Evolutionary conservation across 23 red algal species (phyloP), one percentile per base, ranked within the genome.

Genomic region (Gracilaria gracilis): DNA sequence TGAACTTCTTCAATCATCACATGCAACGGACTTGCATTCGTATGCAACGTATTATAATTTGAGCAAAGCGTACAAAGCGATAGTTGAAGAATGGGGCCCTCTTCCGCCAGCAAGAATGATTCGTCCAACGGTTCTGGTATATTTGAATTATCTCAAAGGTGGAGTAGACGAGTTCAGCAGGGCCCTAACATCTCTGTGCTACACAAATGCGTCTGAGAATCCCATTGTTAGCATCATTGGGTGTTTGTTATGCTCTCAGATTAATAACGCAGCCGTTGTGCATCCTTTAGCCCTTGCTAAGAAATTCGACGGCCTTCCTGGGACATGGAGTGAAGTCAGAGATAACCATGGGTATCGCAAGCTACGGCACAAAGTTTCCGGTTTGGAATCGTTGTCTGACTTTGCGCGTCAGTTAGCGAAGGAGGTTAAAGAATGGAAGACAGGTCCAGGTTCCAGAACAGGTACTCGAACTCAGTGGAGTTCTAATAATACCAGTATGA

Each of bases 121-220:
- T 9, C 7, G 74, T 2, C 74, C 39, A 9, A 47, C 28, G 6
- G 42, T 51, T 23, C 42, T 79, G 12, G 74, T 53, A n/a, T 79
- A 79, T 79, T 79, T 6, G 74, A 79, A 44, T 38, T 24, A 50
- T 57, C 16, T 79, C 2, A 79, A 79, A 51, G 74, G 39, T 33
- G 74, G 35, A 39, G 35, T 79, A n/a, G 74, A 50, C 31, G 74
- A 79, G 20, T 79, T 79, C 39, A 79, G 74, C 27, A 79, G 74
- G 23, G 39, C 37, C 1, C 20, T 79, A 33, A 79, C 37, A 51
- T 39, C 35, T 25, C 11, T 51, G 4, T 50, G 46, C 13, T 79
- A 79, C 27, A 79, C 4, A 15, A 79, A 79, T 34, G 17, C 37
- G 3, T 54, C 46, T 32, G 74, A 79, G 24, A 50, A 79, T 79